Percentiles rank a stretch among this genome's conserved stretches.
Evolutionary conservation across 768 basidiomycete genomes (phyloP).

Genomic region (Cystobasidium ongulense): DNA sequence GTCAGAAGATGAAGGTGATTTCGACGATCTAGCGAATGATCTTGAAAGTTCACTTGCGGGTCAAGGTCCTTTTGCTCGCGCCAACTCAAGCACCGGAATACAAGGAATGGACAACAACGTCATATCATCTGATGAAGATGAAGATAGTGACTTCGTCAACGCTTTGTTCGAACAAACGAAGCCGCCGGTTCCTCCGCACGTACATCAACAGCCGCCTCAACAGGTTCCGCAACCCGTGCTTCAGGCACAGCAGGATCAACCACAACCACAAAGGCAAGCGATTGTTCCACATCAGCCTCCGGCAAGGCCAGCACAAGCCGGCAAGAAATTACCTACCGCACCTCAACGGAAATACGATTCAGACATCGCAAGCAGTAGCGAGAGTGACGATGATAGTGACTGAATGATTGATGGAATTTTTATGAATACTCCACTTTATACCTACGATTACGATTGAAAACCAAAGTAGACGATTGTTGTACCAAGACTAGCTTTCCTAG

Average conservation of each 20-base stretch:
- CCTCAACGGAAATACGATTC: constrained; percentile 3
- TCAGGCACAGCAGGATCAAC: background rate
- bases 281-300: background rate
- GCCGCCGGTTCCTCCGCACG: background rate
- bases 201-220: background rate
- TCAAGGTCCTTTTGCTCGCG: background rate
- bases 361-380: constrained; percentile 30
- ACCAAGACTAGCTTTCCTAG: too few relatives aligned
- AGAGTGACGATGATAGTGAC: constrained; percentile 27
- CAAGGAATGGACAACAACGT: background rate
- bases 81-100: background rate
- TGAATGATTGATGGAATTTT: background rate
- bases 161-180: background rate
- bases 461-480: too few relatives aligned
- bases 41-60: constrained; percentile 15
- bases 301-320: background rate
- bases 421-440: too few relatives aligned
- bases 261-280: background rate
- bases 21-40: constrained; percentile 28
- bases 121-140: background rate
- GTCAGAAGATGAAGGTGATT: constrained; percentile 16
- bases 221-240: background rate
- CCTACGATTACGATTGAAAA: too few relatives aligned
- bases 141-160: background rate
- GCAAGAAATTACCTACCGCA: background rate